Conservation (phyloP, 2,329 filamentous ascomycete genomes). For the Fusarium nisikadoi region DNA sequence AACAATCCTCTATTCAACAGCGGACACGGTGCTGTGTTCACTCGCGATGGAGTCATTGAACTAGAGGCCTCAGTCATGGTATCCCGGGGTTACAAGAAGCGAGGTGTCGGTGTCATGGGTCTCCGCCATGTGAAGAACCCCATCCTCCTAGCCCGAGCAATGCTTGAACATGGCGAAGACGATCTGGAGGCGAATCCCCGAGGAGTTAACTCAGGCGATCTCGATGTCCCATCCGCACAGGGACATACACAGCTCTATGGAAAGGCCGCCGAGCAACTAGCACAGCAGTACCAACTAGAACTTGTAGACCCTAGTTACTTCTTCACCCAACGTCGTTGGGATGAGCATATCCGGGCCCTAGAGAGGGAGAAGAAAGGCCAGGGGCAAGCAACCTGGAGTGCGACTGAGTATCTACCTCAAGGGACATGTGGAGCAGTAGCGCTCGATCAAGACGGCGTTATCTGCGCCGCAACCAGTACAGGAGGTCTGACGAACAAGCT, state of each 20-base stretch:
- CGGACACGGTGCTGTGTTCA: slow-evolving; percentile 87
- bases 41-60: slow-evolving; percentile 82
- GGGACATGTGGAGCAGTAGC: slow-evolving; percentile 88
- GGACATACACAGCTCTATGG: slow-evolving; percentile 78
- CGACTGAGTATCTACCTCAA: slow-evolving; percentile 77
- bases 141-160: slow-evolving; percentile 75
- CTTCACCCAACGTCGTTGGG: slow-evolving; percentile 81
- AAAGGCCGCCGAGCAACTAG: slow-evolving; percentile 74
- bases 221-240: slow-evolving; percentile 67
- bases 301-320: slow-evolving; percentile 78
- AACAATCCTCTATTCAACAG: slow-evolving; percentile 86
- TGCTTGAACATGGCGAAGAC: slow-evolving; percentile 74
- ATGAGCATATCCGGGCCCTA: slow-evolving; percentile 75
- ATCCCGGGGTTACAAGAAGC: slow-evolving; percentile 75
- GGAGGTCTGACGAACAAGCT: slow-evolving; percentile 92
- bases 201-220: background rate
- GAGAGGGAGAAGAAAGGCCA: slow-evolving; percentile 58
- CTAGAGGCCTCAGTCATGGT: slow-evolving; percentile 92
- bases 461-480: slow-evolving; percentile 75
- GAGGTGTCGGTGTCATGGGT: slow-evolving; percentile 81
- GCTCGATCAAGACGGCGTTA: slow-evolving; percentile 77
- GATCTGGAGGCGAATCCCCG: slow-evolving; percentile 59
- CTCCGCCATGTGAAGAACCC: slow-evolving; percentile 81
- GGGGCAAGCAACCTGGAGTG: slow-evolving; percentile 65
- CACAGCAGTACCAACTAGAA: slow-evolving; percentile 74